phyloP scores from a whole-genome alignment of 2,329 filamentous ascomycete species.

The Fusarium sp. region DNA sequence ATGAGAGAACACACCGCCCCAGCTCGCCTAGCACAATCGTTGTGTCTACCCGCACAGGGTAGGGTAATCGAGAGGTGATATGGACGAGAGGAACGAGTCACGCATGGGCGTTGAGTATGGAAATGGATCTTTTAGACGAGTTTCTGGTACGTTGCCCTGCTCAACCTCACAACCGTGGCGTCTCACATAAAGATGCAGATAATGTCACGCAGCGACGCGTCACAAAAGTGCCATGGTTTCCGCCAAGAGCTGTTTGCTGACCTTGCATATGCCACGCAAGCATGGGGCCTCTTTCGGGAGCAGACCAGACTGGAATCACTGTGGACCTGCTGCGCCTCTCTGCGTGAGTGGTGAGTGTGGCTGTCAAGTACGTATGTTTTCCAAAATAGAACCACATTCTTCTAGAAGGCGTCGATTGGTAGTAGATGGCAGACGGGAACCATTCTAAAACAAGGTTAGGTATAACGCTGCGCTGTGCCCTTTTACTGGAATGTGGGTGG shows the following conservation, averaged over 20 bases:
- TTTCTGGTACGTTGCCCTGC: background rate
- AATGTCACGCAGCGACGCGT: background rate
- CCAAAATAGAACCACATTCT: slow-evolving; percentile 22
- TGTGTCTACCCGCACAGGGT: background rate
- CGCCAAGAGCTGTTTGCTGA: background rate
- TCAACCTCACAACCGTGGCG: background rate
- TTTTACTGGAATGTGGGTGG: slow-evolving; percentile 7
- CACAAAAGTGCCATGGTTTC: background rate
- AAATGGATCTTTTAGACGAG: background rate
- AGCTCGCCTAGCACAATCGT: background rate
- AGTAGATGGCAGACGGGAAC: background rate
- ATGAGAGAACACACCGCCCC: background rate
- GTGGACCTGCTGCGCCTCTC: slow-evolving; percentile 8
- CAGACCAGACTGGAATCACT: background rate
- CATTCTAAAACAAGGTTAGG: background rate
- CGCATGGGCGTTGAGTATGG: too few relatives aligned
- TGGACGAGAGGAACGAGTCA: too few relatives aligned
- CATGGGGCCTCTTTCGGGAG: background rate
- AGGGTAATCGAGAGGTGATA: background rate
- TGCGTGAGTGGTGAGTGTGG: slow-evolving; percentile 4
- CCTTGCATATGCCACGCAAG: background rate
- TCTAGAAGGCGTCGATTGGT: background rate
- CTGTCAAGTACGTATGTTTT: slow-evolving; percentile 7
- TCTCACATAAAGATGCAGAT: background rate
- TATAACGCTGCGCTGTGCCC: background rate